Base-by-base conservation (phyloP, 495 filamentous ascomycete genomes). In the Tuber calosporum region DNA sequence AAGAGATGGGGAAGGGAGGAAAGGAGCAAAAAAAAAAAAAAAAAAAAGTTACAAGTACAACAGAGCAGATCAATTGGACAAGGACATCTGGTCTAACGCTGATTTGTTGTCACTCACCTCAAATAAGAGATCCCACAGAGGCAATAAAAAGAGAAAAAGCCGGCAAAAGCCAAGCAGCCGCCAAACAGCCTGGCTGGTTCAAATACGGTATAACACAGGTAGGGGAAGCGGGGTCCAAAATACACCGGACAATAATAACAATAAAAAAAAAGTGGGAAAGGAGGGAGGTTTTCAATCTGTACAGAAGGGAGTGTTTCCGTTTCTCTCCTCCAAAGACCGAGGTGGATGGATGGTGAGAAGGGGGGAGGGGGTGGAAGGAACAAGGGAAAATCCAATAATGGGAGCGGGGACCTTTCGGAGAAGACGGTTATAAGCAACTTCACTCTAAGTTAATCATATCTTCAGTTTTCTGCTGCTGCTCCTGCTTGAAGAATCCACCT, bases 41-140 rank as follows among this genome's bases (percentile, higher is more conserved):
- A 75, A 74, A 68, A 71, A 78, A 69, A 48, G 78, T 73, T 72
- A 73, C 43, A 68, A 72, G 71, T 72, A 73, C 43, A 68, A 72
- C 71, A 75, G 79, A 78, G 78, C 74, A 37, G 74, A 77, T 69
- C 72, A 76, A 78, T 72, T 72, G 74, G 73, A 70, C 76, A 77
- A 69, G 72, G 74, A 68, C 62, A 74, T 74, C 68, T 72, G 78
- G 78, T 75, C 72, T 72, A 69, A 71, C 70, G 69, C 67, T 75
- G 79, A 78, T 81, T 80, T 71, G 79, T 73, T 81, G 79, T 81
- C 79, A 78, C 79, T 80, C 77, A 80, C 79, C 74, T 72, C 69
- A 68, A 72, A 76, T 71, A 70, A 71, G 66, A 69, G 69, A 67
- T 40, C 69, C 67, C 41, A 39, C 38, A 73, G 62, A 77, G 70